Base-by-base conservation (phyloP, 176 grass and related monocot genomes). In the Musa acuminata region DNA sequence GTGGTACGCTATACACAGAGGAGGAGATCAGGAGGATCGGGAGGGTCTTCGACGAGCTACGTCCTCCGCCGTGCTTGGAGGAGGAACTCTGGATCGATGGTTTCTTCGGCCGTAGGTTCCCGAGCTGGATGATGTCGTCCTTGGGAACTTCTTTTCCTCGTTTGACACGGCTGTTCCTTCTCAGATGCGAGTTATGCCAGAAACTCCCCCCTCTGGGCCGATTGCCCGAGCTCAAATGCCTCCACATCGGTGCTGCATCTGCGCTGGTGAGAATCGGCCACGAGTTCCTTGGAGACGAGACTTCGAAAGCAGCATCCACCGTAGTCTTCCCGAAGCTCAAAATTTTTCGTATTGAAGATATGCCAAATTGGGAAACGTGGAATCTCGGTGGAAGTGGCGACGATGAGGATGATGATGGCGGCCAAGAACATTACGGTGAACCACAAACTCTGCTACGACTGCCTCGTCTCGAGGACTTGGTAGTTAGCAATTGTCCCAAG, bases 401-500 rank as follows among this genome's bases (percentile, higher is more conserved):
- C 4, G 72, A 90, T 35, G 35, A 35, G 3, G 35, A 35, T 35
- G 35, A 35, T 35, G 35, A 5, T 43, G 35, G 35, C 35, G 35
- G 35, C 35, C 35, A 43, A 43, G 35, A 6, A 43, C 35, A 6
- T 43, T 6, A 43, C 35, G 35, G 35, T 5, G 35, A 4, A 43
- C 25, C 12, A 64, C 21, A 19, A 8, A 23, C 70, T 2, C 48
- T 20, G 11, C 49, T 5, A 51, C 17, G 75, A 8, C 50, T 77
- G 35, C 92, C 88, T 52, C 83, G 65, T 75, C 67, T 96, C 59
- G 78, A 81, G 79, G 73, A 52, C 52, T 54, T 96, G 69, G 82
- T 87, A 70, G 68, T 91, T 17, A 79, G 87, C 71, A 96, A 82
- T 68, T 96, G 92, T 35, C 82, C 86, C 11, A 49, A 85, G 67